These are phyloP conservation scores for Xanthoparmelia taractica DNA, from an alignment of 495 filamentous ascomycete species.

Conservation along the genomic window DNA sequence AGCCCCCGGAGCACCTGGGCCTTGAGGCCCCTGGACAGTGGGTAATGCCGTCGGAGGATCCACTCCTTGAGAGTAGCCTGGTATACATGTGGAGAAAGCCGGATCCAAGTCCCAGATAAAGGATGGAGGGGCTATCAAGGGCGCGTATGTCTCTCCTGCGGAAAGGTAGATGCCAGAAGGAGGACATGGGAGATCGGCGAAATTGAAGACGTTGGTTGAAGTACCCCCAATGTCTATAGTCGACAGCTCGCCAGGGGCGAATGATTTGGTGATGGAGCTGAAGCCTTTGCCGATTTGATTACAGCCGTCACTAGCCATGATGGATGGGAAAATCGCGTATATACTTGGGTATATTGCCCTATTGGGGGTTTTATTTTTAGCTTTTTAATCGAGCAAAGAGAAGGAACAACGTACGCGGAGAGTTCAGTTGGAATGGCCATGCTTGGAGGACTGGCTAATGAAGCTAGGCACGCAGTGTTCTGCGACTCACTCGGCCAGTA, in stretches of 20 bases:
- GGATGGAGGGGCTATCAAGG: background rate
- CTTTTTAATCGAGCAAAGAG: background rate
- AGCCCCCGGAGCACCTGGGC: background rate
- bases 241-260: background rate
- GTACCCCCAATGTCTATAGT: background rate
- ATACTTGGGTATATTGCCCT: background rate
- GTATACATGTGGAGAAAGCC: conserved; percentile 1
- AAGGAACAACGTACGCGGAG: background rate
- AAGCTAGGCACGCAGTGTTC: conserved; percentile 6
- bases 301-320: conserved; percentile 9
- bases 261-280: background rate
- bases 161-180: background rate
- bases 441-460: background rate
- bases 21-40: background rate
- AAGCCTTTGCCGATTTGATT: background rate
- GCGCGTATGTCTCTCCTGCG: background rate
- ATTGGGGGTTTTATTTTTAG: no score
- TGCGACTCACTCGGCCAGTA: conserved; percentile 3
- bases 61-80: background rate
- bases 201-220: background rate
- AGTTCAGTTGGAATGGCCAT: background rate
- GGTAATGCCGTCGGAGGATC: background rate
- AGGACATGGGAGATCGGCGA: conserved; percentile 6
- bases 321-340: conserved; percentile 5
- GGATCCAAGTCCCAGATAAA: background rate